Evolutionary conservation across 805 yeast genomes (phyloP).

Genomic region (Candida nanaspora): DNA sequence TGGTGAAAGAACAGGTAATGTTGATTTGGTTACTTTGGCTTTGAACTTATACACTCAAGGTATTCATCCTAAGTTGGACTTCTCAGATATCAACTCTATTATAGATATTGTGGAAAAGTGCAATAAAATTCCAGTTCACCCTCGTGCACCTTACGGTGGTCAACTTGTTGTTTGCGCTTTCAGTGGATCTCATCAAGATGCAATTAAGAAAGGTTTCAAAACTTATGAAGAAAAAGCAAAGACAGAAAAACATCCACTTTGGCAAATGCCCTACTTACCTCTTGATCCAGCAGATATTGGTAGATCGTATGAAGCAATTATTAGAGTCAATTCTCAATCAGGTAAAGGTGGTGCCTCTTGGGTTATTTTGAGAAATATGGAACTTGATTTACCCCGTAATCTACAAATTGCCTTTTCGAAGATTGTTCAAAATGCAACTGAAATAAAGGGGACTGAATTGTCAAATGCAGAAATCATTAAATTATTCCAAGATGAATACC

Average conservation of each 20-base stretch:
- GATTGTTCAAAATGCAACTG: slow-evolving; percentile 65
- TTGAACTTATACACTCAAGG: slow-evolving; percentile 78
- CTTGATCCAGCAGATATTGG: slow-evolving; percentile 82
- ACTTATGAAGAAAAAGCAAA: slow-evolving; percentile 33
- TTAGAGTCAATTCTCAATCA: slow-evolving; percentile 80
- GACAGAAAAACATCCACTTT: slow-evolving; percentile 32
- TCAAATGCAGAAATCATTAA: slow-evolving; percentile 55
- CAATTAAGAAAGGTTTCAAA: slow-evolving; percentile 75
- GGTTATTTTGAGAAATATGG: slow-evolving; percentile 71
- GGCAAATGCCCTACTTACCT: slow-evolving; percentile 80
- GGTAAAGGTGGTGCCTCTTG: slow-evolving; percentile 91
- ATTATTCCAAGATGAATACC: slow-evolving; percentile 57
- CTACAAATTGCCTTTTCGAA: slow-evolving; percentile 71
- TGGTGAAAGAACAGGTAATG: slow-evolving; percentile 86
- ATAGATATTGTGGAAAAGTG: slow-evolving; percentile 72
- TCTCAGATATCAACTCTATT: slow-evolving; percentile 56
- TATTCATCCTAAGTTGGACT: slow-evolving; percentile 61
- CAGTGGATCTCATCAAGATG: slow-evolving; percentile 84
- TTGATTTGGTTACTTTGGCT: slow-evolving; percentile 73
- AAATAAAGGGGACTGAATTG: slow-evolving; percentile 64
- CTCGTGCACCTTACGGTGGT: slow-evolving; percentile 80
- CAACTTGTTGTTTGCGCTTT: slow-evolving; percentile 78
- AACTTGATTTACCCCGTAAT: slow-evolving; percentile 75
- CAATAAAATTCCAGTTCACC: slow-evolving; percentile 73
- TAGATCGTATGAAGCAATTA: slow-evolving; percentile 86